These are phyloP conservation scores for Blastocystis sp. DNA, from an alignment of 352 stramenopile genomes.

Conservation along the genomic window DNA sequence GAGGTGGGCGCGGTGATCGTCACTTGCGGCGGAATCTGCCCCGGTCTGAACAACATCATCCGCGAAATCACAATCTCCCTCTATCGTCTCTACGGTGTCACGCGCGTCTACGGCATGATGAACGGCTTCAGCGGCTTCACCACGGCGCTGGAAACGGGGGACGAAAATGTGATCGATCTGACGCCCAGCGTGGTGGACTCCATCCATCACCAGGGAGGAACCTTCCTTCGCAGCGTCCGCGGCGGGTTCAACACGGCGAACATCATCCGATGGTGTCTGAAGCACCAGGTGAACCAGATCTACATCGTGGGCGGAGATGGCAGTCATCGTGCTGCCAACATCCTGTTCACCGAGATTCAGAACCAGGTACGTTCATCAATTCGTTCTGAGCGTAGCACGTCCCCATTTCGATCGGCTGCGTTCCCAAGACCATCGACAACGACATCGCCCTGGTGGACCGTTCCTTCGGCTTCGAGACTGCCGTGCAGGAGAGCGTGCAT, in stretches of 20 bases:
- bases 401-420: constrained; percentile 81
- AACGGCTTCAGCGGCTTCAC: constrained; percentile 81
- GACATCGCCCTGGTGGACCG: constrained; percentile 96
- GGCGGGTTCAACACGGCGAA: constrained; percentile 95
- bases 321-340: constrained; percentile 93
- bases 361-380: constrained; percentile 18
- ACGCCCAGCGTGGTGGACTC: constrained; percentile 80
- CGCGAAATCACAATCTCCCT: constrained; percentile 92
- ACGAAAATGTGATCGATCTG: constrained; percentile 83
- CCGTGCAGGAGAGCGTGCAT: constrained; percentile 91
- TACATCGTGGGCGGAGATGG: constrained; percentile 97
- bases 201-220: constrained; percentile 89
- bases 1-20: constrained; percentile 87
- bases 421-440: constrained; percentile 99
- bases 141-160: constrained; percentile 78
- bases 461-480: constrained; percentile 95
- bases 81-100: constrained; percentile 79
- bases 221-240: constrained; percentile 89
- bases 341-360: constrained; percentile 81
- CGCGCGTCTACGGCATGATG: constrained; percentile 83
- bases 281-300: constrained; percentile 88
- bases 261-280: constrained; percentile 90
- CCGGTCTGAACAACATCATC: constrained; percentile 97
- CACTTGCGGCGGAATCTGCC: constrained; percentile 90
- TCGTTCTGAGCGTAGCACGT: constrained; percentile 20